Evolutionary conservation across 805 yeast species (phyloP).

Genomic region (Lachancea lanzarotensis): DNA sequence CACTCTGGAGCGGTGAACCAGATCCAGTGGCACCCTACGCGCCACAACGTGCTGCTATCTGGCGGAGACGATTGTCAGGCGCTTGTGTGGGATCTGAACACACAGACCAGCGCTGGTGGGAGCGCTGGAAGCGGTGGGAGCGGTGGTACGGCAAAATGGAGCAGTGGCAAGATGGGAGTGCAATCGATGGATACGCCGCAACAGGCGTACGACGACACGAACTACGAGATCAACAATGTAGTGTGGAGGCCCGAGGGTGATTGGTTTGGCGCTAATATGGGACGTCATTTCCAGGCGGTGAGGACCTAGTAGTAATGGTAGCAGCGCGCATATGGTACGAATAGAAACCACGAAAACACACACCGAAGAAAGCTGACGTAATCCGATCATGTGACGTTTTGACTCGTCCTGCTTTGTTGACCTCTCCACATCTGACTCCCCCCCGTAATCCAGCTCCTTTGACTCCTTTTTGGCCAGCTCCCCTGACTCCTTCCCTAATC

Average conservation of each 20-base stretch:
- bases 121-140: neutral
- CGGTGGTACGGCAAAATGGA: conserved; percentile 17
- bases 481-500: too few relatives aligned
- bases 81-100: conserved; percentile 56
- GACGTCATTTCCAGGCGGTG: conserved; percentile 65
- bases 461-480: too few relatives aligned
- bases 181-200: conserved; percentile 27
- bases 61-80: conserved; percentile 75
- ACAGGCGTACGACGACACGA: conserved; percentile 51
- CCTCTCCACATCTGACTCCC: too few relatives aligned
- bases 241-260: conserved; percentile 68
- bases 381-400: too few relatives aligned
- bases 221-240: conserved; percentile 65
- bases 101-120: conserved; percentile 4
- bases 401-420: too few relatives aligned
- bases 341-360: too few relatives aligned
- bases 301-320: too few relatives aligned
- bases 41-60: conserved; percentile 47
- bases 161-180: conserved; percentile 10
- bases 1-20: conserved; percentile 65
- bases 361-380: too few relatives aligned
- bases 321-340: too few relatives aligned
- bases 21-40: conserved; percentile 78
- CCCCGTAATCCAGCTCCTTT: too few relatives aligned
- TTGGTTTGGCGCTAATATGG: conserved; percentile 74